Evolutionary conservation across 352 stramenopile species (phyloP).

Genomic region (Globisporangium cystogenes): DNA sequence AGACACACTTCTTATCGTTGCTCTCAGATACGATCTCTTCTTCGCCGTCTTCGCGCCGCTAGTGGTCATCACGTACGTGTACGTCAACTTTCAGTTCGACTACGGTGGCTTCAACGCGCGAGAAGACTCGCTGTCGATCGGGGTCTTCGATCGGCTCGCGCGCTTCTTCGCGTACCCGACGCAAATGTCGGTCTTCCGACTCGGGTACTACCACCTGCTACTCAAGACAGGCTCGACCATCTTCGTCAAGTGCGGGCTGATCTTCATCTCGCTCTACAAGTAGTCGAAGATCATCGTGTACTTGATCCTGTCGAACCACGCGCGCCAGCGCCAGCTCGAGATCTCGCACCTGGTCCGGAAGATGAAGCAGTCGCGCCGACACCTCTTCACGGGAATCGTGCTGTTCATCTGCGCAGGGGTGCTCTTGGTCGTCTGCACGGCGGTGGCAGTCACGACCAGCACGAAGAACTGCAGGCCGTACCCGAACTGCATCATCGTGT

Average conservation of each 20-base stretch:
- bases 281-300: slow-evolving; percentile 36
- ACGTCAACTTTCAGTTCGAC: slow-evolving; percentile 36
- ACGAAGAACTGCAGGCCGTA: slow-evolving; percentile 21
- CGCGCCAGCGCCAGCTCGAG: slow-evolving; percentile 11
- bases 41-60: slow-evolving; percentile 46
- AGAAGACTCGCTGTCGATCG: slow-evolving; percentile 20
- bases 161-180: slow-evolving; percentile 29
- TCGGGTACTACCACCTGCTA: slow-evolving; percentile 25
- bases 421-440: slow-evolving; percentile 24
- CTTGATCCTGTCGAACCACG: slow-evolving; percentile 23
- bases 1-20: neutral
- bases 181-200: slow-evolving; percentile 28
- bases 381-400: slow-evolving; percentile 25
- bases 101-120: slow-evolving; percentile 21
- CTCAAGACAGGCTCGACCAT: slow-evolving; percentile 27
- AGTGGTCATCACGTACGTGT: slow-evolving; percentile 31
- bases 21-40: slow-evolving; percentile 39
- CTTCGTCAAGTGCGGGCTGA: slow-evolving; percentile 31
- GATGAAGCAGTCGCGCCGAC: slow-evolving; percentile 18
- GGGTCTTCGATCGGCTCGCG: slow-evolving; percentile 30
- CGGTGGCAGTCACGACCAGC: slow-evolving; percentile 19
- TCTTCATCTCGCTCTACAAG: slow-evolving; percentile 39
- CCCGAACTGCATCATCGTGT: slow-evolving; percentile 30
- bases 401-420: slow-evolving; percentile 36
- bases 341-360: slow-evolving; percentile 2